A percentile compares a stretch with the other conserved stretches of the same genome.
Evolutionary conservation across 345 rosid species (phyloP).

Genomic region (Eucalyptus coolabah): DNA sequence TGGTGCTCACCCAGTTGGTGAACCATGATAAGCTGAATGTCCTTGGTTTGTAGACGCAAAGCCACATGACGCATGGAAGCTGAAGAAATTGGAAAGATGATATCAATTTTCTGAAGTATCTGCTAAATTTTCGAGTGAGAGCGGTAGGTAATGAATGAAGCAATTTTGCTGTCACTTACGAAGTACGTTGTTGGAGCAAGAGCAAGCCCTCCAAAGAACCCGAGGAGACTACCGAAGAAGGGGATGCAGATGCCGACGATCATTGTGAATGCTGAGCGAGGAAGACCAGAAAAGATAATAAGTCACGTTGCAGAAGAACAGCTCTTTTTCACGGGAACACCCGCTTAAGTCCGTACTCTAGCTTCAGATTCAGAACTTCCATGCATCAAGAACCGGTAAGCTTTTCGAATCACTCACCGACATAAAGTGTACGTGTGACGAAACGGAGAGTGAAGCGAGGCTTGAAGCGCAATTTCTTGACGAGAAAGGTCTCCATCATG

Average conservation of each 20-base stretch:
- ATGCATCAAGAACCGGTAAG: background rate
- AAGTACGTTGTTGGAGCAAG: conserved; percentile 77
- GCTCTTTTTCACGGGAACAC: background rate
- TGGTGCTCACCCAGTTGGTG: conserved; percentile 47
- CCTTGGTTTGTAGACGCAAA: conserved; percentile 51
- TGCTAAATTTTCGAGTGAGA: background rate
- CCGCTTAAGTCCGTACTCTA: background rate
- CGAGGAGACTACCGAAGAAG: conserved; percentile 71
- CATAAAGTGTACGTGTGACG: conserved; percentile 46
- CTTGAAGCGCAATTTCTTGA: conserved; percentile 29
- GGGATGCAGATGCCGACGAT: conserved; percentile 48
- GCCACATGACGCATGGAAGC: conserved; percentile 85
- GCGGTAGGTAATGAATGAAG: background rate
- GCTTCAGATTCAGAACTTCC: background rate
- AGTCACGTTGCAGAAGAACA: background rate
- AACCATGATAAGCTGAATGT: conserved; percentile 50
- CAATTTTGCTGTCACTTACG: conserved; percentile 13
- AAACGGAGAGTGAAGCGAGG: conserved; percentile 52
- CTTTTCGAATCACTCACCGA: conserved; percentile 31
- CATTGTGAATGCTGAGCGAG: conserved; percentile 58
- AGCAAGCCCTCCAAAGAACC: conserved; percentile 86
- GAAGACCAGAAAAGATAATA: background rate
- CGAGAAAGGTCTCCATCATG: conserved; percentile 66
- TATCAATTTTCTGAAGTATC: background rate
- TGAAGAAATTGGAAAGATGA: background rate